These are phyloP conservation scores for Didymellaceae sp. DNA, from an alignment of 2,329 filamentous ascomycete species.

Conservation along the genomic window DNA sequence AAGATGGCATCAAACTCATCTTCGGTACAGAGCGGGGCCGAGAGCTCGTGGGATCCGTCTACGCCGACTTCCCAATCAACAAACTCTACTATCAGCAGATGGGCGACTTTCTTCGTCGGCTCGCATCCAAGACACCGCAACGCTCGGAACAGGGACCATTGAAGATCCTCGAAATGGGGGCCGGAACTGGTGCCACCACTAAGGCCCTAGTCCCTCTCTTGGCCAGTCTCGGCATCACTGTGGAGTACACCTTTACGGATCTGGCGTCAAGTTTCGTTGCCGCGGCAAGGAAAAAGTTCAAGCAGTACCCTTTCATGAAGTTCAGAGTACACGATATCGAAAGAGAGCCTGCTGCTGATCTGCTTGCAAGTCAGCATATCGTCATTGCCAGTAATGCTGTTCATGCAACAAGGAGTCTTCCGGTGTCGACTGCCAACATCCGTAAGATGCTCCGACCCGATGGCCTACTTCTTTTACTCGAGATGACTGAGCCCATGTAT, in stretches of 20 bases:
- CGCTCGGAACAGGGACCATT: conserved; percentile 14
- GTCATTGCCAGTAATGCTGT: conserved; percentile 26
- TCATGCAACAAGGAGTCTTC: conserved; percentile 25
- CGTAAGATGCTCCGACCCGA: conserved; percentile 14
- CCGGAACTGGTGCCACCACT: conserved; percentile 50
- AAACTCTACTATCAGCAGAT: conserved; percentile 23
- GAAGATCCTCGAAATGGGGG: conserved; percentile 49
- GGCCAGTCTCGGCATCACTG: conserved; percentile 28
- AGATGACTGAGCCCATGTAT: conserved; percentile 20
- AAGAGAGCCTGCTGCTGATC: conserved; percentile 22
- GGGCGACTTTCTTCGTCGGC: conserved; percentile 18
- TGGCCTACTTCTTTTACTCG: conserved; percentile 21
- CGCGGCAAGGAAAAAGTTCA: conserved; percentile 42
- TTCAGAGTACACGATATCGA: conserved; percentile 45
- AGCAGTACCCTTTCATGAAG: conserved; percentile 39
- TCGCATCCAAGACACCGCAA: neutral
- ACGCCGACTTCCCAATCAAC: conserved; percentile 2
- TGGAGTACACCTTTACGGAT: conserved; percentile 53
- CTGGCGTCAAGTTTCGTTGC: conserved; percentile 47
- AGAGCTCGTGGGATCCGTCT: conserved; percentile 2
- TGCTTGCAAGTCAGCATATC: conserved; percentile 16
- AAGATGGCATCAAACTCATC: conserved; percentile 49
- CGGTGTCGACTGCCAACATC: conserved; percentile 13
- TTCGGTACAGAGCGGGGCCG: conserved; percentile 40
- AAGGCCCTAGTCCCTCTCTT: conserved; percentile 38